phyloP scores from a whole-genome alignment of 768 basidiomycete species.

The Polyporus arcularius region DNA sequence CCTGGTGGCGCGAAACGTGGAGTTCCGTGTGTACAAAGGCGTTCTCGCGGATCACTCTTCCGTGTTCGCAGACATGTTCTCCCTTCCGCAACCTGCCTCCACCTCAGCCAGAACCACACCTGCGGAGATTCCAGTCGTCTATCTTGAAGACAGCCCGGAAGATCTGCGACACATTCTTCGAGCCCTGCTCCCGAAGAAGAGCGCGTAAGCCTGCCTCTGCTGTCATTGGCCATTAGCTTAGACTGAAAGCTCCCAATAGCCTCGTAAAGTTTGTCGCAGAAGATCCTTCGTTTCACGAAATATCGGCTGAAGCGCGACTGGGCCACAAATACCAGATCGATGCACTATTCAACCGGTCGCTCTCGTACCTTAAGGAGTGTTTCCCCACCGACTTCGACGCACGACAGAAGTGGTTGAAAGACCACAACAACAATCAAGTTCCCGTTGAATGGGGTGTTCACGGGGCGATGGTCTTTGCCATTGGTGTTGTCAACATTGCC shows the following conservation, averaged over 20 bases:
- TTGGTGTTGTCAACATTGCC: not conserved
- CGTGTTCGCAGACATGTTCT: not conserved
- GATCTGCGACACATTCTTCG: not conserved
- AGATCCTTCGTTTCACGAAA: not conserved
- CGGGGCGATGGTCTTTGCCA: not conserved
- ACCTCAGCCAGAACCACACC: too few species aligned
- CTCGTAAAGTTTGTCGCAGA: not conserved
- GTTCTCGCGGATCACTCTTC: slow-evolving; percentile 18
- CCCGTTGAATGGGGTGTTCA: too few species aligned
- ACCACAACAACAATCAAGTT: not conserved
- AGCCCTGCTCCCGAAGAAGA: not conserved
- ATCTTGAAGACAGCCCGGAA: not conserved
- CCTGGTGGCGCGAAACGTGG: slow-evolving; percentile 21
- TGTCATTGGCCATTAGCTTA: too few species aligned
- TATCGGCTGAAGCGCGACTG: not conserved
- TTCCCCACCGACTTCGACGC: not conserved
- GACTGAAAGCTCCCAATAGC: too few species aligned
- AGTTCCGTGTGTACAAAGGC: slow-evolving; percentile 26
- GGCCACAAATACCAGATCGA: slow-evolving; percentile 1
- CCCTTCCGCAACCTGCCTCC: not conserved
- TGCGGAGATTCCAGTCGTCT: not conserved
- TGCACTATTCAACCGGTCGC: not conserved
- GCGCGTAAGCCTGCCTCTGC: not conserved
- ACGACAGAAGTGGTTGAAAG: not conserved
- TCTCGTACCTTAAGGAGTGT: not conserved